Conservation (phyloP, 176 grass and related monocot genomes). For the Eleusine indica region DNA sequence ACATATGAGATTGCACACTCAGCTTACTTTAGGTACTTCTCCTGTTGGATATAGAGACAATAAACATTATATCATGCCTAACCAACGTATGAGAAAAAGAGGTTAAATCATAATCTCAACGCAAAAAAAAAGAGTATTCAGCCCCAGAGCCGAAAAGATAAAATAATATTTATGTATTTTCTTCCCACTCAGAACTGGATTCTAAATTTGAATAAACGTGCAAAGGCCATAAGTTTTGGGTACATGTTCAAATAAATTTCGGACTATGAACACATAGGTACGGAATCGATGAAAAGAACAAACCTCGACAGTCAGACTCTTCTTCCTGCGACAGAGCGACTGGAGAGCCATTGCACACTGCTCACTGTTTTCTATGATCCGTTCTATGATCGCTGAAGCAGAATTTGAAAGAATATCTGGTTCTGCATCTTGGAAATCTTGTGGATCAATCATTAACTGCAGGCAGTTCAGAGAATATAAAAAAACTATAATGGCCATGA, state of each 20-base stretch:
- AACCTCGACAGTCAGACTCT: conserved; percentile 80
- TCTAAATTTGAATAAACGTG: neutral
- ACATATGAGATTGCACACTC: conserved; percentile 33
- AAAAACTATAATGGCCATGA: conserved; percentile 20
- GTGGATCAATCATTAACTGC: conserved; percentile 71
- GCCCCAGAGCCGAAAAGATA: neutral
- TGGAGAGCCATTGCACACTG: conserved; percentile 59
- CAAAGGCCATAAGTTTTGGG: neutral
- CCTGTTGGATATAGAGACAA: neutral
- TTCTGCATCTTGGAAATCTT: conserved; percentile 92
- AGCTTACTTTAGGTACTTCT: conserved; percentile 11
- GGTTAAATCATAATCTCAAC: neutral
- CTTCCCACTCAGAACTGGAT: neutral
- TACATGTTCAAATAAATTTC: neutral
- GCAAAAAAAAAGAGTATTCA: neutral
- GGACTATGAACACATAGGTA: neutral
- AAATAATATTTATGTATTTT: neutral
- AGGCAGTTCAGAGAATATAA: conserved; percentile 39
- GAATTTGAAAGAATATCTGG: conserved; percentile 84
- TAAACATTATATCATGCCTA: conserved; percentile 20
- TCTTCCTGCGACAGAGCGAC: conserved; percentile 87
- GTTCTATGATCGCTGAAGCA: conserved; percentile 76
- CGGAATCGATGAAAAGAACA: conserved; percentile 24
- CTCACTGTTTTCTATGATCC: conserved; percentile 57
- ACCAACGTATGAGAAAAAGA: neutral